Percentiles rank a stretch among this genome's conserved stretches.
Conservation (phyloP, 805 yeast genomes). For the Kuraishia floccosa region DNA sequence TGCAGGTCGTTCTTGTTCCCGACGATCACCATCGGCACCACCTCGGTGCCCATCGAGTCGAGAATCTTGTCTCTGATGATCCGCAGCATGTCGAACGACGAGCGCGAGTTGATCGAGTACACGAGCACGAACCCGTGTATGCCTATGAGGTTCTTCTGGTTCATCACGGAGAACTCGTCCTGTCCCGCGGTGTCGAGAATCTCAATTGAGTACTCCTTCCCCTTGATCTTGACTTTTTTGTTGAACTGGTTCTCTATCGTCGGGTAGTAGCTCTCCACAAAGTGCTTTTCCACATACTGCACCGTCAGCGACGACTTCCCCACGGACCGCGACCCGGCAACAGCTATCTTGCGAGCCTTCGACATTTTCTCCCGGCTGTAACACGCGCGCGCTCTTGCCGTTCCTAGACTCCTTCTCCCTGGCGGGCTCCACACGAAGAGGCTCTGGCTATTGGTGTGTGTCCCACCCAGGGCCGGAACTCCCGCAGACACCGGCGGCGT, state of each 20-base stretch:
- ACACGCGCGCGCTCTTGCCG: too few species aligned
- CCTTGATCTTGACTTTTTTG: constrained; percentile 55
- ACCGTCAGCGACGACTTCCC: constrained; percentile 83
- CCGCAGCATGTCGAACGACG: constrained; percentile 66
- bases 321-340: constrained; percentile 81
- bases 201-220: constrained; percentile 70
- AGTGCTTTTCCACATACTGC: constrained; percentile 79
- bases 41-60: constrained; percentile 45
- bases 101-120: constrained; percentile 69
- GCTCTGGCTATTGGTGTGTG: too few species aligned
- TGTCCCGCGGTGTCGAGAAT: constrained; percentile 91
- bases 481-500: too few species aligned
- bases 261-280: constrained; percentile 83
- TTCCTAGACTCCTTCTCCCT: too few species aligned
- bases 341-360: constrained; percentile 61
- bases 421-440: too few species aligned
- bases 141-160: constrained; percentile 68
- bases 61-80: constrained; percentile 76
- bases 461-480: too few species aligned
- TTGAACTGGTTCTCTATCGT: constrained; percentile 81
- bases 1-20: constrained; percentile 46
- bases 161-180: constrained; percentile 76
- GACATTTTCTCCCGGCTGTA: too few species aligned
- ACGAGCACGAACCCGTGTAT: constrained; percentile 77
- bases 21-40: constrained; percentile 33